Conservation (phyloP, 495 filamentous ascomycete genomes). For the Penicillium steckii region DNA sequence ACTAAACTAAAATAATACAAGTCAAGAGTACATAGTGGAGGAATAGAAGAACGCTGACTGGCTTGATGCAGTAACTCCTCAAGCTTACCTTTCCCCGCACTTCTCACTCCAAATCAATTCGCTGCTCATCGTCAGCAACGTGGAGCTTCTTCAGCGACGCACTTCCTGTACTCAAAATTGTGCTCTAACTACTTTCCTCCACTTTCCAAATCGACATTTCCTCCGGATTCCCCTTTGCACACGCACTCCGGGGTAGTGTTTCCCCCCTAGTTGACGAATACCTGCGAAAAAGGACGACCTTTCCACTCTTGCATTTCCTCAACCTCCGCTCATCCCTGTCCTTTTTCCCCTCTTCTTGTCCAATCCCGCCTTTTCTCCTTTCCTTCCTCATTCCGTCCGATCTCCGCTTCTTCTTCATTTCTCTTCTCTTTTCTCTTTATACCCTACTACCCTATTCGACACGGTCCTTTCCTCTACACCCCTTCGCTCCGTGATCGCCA, state of each 20-base stretch:
- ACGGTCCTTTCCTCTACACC: conserved; percentile 4
- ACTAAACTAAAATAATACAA: too few species aligned
- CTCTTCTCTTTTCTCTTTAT: background rate
- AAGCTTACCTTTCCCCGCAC: conserved; percentile 14
- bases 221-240: conserved; percentile 7
- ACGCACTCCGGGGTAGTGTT: conserved; percentile 4
- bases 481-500: conserved; percentile 9
- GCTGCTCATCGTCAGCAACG: background rate
- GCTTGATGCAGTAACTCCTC: background rate
- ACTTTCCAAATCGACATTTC: background rate
- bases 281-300: too few species aligned
- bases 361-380: conserved; percentile 6
- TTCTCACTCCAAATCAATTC: conserved; percentile 1
- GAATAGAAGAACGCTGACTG: too few species aligned
- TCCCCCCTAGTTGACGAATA: background rate
- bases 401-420: background rate
- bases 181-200: background rate
- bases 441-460: conserved; percentile 1
- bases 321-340: conserved; percentile 14
- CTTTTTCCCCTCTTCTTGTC: conserved; percentile 12
- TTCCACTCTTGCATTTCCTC: conserved; percentile 7
- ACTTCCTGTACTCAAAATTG: background rate
- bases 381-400: background rate
- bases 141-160: background rate
- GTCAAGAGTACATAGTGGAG: background rate